phyloP scores from a whole-genome alignment of 1,284 basidiomycete species.

The Trichosporon coremiiforme region DNA sequence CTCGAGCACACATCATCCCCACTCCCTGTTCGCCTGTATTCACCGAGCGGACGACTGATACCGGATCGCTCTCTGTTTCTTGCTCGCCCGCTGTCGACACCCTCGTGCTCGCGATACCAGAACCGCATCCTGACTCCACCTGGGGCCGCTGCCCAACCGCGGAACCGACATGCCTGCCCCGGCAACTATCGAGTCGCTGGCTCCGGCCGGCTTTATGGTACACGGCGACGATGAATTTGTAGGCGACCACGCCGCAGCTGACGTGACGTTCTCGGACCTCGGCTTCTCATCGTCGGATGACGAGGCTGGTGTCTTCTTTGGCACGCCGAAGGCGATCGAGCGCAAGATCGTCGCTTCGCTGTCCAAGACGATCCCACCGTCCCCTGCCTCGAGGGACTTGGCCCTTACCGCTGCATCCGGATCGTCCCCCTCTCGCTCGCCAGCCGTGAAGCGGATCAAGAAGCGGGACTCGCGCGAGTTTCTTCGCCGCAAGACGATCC shows the following conservation, averaged over 20 bases:
- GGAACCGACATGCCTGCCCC: background rate
- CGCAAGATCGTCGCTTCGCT: constrained; percentile 37
- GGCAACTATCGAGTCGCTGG: background rate
- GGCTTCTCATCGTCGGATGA: constrained; percentile 36
- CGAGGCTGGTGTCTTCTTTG: constrained; percentile 46
- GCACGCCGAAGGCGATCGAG: constrained; percentile 37
- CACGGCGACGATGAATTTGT: background rate
- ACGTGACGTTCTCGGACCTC: constrained; percentile 7
- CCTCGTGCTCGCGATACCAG: background rate
- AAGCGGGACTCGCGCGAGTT: constrained; percentile 46
- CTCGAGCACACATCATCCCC: background rate
- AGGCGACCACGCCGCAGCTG: constrained; percentile 11
- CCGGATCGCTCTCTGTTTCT: background rate
- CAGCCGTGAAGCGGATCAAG: constrained; percentile 25
- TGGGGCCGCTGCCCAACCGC: background rate
- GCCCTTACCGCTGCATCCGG: background rate
- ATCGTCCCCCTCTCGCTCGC: constrained; percentile 19
- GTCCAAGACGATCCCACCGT: constrained; percentile 26
- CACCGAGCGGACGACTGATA: background rate
- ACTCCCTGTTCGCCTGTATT: background rate
- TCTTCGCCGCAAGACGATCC: constrained; percentile 40
- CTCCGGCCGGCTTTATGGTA: background rate
- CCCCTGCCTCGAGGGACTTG: constrained; percentile 15
- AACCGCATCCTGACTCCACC: background rate
- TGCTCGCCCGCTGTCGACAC: background rate